Base-by-base conservation (phyloP, 352 stramenopile genomes). In the Sclerospora graminicola region DNA sequence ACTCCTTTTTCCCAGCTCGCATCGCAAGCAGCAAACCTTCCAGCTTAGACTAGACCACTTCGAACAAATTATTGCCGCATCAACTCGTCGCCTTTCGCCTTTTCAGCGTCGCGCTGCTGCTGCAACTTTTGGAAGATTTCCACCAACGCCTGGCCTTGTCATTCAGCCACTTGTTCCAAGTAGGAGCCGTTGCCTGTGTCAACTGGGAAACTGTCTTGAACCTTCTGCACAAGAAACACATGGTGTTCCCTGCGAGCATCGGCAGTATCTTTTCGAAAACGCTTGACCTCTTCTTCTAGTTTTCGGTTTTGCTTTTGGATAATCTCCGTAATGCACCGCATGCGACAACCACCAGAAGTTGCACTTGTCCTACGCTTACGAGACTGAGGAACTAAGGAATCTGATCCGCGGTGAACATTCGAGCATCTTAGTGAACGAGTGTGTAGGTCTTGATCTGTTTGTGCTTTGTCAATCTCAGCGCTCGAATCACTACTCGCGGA, bases 291-390 rank as follows among this genome's bases (percentile, higher is more conserved):
- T 8, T 42, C 18, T 50, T 70, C 61, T 18, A 70, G 36, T 32
- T 62, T 57, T 1, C 20, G 24, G 35, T 50, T 70, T 39, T 70
- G 61, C 14, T 52, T 39, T 33, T 70, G 53, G 40, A 70, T 70
- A 21, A 70, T 60, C 18, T 67, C 42, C 23, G 55, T 53, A 13
- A 70, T 49, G 38, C 39, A 61, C 26, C 57, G 40, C 11, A 57
- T 67, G 19, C 57, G 47, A n/a, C 49, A 55, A 6, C 15, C 37
- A 5, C 45, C 41, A 16, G 14, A 9, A 9, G 41, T n/a, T n/a
- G n/a, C n/a, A n/a, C n/a, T n/a, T n/a, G n/a, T n/a, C n/a, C n/a
- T n/a, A n/a, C n/a, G n/a, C n/a, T n/a, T n/a, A n/a, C n/a, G n/a
- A n/a, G n/a, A n/a, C n/a, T n/a, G n/a, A n/a, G n/a, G n/a, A n/a